Percentiles rank a stretch among this genome's conserved stretches.
Conservation (phyloP, 2,329 filamentous ascomycete species). For the Arthrobotrys sinensis region DNA sequence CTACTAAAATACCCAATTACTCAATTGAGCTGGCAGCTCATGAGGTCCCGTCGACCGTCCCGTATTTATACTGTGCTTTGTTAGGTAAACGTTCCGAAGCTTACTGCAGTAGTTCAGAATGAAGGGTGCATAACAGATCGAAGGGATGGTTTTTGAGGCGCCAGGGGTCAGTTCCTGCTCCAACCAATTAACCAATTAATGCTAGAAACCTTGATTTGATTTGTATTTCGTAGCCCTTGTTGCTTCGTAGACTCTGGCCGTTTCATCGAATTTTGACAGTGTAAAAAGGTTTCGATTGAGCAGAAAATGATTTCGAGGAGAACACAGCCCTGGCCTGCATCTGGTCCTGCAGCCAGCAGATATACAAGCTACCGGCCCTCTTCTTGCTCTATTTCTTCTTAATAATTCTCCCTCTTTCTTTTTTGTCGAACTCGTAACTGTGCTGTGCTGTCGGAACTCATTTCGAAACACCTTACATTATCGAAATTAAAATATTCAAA, state of each 20-base stretch:
- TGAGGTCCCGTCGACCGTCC: background rate
- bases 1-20: background rate
- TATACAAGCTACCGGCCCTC: slow-evolving; percentile 42
- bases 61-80: background rate
- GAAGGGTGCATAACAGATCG: slow-evolving; percentile 1
- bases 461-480: slow-evolving; percentile 19
- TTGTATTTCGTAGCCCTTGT: slow-evolving; percentile 50
- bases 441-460: background rate
- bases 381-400: slow-evolving; percentile 27
- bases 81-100: slow-evolving; percentile 10
- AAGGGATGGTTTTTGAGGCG: background rate
- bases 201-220: slow-evolving; percentile 27
- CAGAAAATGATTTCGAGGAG: background rate
- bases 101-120: slow-evolving; percentile 4
- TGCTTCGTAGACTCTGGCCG: slow-evolving; percentile 21
- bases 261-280: slow-evolving; percentile 10
- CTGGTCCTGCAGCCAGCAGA: slow-evolving; percentile 13
- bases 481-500: slow-evolving; percentile 19
- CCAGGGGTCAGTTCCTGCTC: background rate
- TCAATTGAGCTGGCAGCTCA: background rate
- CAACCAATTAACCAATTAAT: background rate
- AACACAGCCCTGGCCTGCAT: background rate
- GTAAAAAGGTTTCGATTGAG: background rate
- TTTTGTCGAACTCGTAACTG: background rate
- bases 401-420: background rate